Conservation (phyloP, 148 eudicot species). For the Vaccinium vitisidaea region DNA sequence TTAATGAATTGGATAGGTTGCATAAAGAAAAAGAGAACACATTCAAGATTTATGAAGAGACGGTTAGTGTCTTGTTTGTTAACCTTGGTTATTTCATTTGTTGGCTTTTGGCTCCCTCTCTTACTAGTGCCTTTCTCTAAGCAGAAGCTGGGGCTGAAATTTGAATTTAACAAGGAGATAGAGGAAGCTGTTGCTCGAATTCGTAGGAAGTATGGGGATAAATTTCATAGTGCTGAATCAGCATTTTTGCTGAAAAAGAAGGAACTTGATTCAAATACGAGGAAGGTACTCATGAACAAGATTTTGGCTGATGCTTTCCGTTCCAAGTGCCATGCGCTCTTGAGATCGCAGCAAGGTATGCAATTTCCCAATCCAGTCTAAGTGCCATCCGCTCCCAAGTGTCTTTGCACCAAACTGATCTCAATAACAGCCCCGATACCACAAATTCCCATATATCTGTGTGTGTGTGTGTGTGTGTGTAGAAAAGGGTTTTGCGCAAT, state of each 20-base stretch:
- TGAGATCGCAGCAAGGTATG: conserved; percentile 53
- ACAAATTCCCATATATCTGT: not conserved
- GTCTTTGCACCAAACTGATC: not conserved
- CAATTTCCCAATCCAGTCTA: not conserved
- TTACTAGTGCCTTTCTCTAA: conserved; percentile 15
- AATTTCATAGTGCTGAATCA: conserved; percentile 54
- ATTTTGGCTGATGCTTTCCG: conserved; percentile 68
- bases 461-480: not conserved
- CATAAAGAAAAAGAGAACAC: conserved; percentile 39
- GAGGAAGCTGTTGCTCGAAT: conserved; percentile 51
- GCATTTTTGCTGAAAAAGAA: conserved; percentile 47
- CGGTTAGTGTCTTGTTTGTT: conserved; percentile 45
- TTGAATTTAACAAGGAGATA: conserved; percentile 69
- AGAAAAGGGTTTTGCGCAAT: not conserved
- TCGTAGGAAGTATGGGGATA: conserved; percentile 49
- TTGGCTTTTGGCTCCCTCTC: conserved; percentile 15
- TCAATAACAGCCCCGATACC: not conserved
- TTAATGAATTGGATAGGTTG: conserved; percentile 51
- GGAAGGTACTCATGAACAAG: conserved; percentile 58
- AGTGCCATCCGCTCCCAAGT: not conserved
- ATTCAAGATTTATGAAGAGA: conserved; percentile 36
- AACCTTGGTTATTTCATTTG: not conserved
- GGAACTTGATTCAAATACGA: conserved; percentile 49
- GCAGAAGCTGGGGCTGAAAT: conserved; percentile 58
- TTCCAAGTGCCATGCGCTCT: conserved; percentile 52